Base-by-base conservation (phyloP, 768 basidiomycete species). In the Kwoniella sp. region DNA sequence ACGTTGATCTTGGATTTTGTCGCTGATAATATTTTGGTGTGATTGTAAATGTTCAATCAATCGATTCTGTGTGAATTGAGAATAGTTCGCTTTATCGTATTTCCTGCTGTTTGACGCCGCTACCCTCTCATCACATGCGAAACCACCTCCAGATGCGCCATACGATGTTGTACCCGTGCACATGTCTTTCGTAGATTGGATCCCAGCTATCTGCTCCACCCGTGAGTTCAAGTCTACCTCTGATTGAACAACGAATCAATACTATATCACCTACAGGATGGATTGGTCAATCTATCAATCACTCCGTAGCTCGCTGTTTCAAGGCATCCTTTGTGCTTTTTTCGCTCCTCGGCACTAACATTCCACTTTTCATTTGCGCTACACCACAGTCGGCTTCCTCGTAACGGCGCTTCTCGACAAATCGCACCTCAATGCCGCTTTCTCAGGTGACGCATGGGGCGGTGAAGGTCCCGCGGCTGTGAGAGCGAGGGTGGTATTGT, bases 41-140 rank as follows among this genome's bases (percentile, higher is more conserved):
- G n/a, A n/a, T n/a, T 47, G 10, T 52, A n/a, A 13, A 13, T 22
- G 6, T 24, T 22, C 22, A 22, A 47, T n/a, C n/a, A n/a, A n/a
- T n/a, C n/a, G n/a, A n/a, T n/a, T 33, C 33, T 33, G 33, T 26
- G 48, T 22, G 46, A 7, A 8, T 22, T 26, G 40, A 24, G 33
- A 24, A 15, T 75, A 94, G 94, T 98, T 97, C 80, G 91, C 93
- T 0, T 82, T 97, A 21, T 94, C 92, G 27, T 91, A 91, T 79
- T 98, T 95, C 92, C 85, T 89, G 2, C 93, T 99, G 81, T 83
- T 97, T 60, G 95, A 98, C 72, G 95, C 96, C 15, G 88, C 89
- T 24, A 88, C 97, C 58, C 84, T 92, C 44, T 96, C 93, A 10
- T 87, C 90, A 2, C 91, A 95, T 72, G 91, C 92, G 0, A 86